Evolutionary conservation across 176 grass and related monocot genomes (phyloP), one percentile per base, ranked within the genome.

Genomic region (Olyra latifolia): DNA sequence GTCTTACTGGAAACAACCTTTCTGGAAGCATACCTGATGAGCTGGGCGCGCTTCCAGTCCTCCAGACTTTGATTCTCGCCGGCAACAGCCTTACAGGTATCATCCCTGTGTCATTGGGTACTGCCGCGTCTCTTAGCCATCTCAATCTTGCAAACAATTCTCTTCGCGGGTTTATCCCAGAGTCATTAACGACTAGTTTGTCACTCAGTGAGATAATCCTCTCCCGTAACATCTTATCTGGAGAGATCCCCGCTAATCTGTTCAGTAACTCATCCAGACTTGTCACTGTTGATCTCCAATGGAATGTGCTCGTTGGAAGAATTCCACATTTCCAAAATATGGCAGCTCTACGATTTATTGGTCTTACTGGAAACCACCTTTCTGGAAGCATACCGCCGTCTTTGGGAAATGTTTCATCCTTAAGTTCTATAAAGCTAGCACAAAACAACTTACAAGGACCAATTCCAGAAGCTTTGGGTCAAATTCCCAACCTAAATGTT

Each of bases 361-460:
- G 0, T 3, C 56, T 87, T n/a, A 65, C 38, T 46, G 72, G 10
- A 62, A 88, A 88, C 32, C 1, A 0, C 0, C 66, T 88, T 41
- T 48, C 7, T 13, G 66, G 80, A 16, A 78, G 2, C n/a, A 29
- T 83, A 39, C 86, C 86, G 3, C 2, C 38, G 25, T 78, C 86
- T 29, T 47, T 88, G 20, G 74, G 73, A 17, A 88, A 83, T 48
- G n/a, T 48, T 78, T 88, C 86, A 0, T 82, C 85, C 8, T 65
- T 83, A 6, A 55, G 8, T 30, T 64, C 11, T 2, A 27, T 83
- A 14, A 2, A 66, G 7, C 48, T 88, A 71, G 80, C 27, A 47
- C 9, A 28, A 16, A 78, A 88, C 8, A 17, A 9, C 0, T 58
- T 88, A 1, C 0, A 0, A n/a, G 80, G 80, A 8, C 0, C 20